Evolutionary conservation across 805 yeast species (phyloP), one percentile per base, ranked within the genome.

Genomic region (Starmerella tilneyi): DNA sequence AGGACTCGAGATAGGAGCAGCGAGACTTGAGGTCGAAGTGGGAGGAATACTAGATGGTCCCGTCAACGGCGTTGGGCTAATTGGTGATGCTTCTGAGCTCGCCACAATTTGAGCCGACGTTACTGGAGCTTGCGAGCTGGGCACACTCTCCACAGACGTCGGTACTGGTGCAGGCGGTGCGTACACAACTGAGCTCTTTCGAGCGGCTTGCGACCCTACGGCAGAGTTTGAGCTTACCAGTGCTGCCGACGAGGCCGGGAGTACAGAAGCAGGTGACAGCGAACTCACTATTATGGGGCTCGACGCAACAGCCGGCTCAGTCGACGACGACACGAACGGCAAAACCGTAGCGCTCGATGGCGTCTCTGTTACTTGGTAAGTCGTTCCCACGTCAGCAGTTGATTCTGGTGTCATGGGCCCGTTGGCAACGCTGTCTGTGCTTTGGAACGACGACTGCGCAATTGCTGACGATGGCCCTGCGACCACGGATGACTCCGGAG

Each of bases 181-280:
- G 31, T 24, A 36, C 20, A 36, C 40, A 8, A 36, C 24, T 22
- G 40, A 36, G 29, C 30, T 23, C 30, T 36, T 36, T 6, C 22
- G 15, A 3, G 38, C 27, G 4, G 40, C 40, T 5, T 7, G 5
- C 16, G 40, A 36, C 30, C 40, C 40, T n/a, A 36, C 30, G 2
- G 30, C 30, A 5, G 38, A 34, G 27, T 34, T 26, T 8, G 38
- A 34, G 1, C 7, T 11, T 12, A n/a, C 27, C 27, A 23, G 20
- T 3, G 27, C 27, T 27, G 38, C 21, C 26, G 38, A 34, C 11
- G 19, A 19, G 16, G 30, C 15, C 9, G 38, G 38, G 19, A 34
- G 19, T 5, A 22, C 27, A 4, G 27, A 6, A 2, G 5, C 12
- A 7, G 38, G 19, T 6, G 38, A 19, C 38, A 22, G 27, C n/a